These are phyloP conservation scores for Malania oleifera DNA, from an alignment of 164 flowering plant species.

Conservation along the genomic window DNA sequence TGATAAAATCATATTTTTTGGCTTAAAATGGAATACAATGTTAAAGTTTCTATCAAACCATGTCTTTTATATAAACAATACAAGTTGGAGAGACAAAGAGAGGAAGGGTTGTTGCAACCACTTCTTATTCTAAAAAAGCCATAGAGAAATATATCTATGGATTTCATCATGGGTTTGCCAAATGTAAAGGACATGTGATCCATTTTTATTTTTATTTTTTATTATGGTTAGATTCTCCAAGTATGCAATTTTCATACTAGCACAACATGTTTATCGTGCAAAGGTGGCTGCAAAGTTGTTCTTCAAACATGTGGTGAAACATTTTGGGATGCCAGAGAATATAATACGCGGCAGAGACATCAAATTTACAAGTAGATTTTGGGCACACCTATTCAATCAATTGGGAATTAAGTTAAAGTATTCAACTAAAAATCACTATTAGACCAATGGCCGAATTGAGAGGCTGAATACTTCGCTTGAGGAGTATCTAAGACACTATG, in stretches of 20 bases:
- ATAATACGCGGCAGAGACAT: neutral
- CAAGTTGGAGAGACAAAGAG: slow-evolving; percentile 8
- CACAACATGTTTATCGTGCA: too few relatives aligned
- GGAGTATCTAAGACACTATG: neutral
- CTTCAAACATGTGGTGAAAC: neutral
- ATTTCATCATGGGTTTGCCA: slow-evolving; percentile 7
- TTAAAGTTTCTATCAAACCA: slow-evolving; percentile 11
- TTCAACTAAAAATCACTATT: neutral
- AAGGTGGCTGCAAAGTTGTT: too few relatives aligned
- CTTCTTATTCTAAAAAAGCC: slow-evolving; percentile 9
- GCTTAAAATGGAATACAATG: slow-evolving; percentile 15
- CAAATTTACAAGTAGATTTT: neutral
- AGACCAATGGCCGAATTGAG: slow-evolving; percentile 5
- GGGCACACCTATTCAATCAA: neutral
- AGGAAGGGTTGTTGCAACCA: slow-evolving; percentile 13
- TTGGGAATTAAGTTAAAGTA: neutral
- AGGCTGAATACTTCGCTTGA: too few relatives aligned
- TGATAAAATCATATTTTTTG: neutral
- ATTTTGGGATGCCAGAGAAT: neutral
- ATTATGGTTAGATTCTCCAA: slow-evolving; percentile 11
- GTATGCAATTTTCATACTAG: too few relatives aligned
- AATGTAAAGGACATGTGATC: neutral
- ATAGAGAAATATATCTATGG: slow-evolving; percentile 7
- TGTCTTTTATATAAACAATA: slow-evolving; percentile 18
- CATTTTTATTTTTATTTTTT: neutral